Percentiles rank a stretch among this genome's conserved stretches.
These are phyloP conservation scores for Chaetomium globosum DNA, from an alignment of 2,329 filamentous ascomycete species.

Conservation along the genomic window DNA sequence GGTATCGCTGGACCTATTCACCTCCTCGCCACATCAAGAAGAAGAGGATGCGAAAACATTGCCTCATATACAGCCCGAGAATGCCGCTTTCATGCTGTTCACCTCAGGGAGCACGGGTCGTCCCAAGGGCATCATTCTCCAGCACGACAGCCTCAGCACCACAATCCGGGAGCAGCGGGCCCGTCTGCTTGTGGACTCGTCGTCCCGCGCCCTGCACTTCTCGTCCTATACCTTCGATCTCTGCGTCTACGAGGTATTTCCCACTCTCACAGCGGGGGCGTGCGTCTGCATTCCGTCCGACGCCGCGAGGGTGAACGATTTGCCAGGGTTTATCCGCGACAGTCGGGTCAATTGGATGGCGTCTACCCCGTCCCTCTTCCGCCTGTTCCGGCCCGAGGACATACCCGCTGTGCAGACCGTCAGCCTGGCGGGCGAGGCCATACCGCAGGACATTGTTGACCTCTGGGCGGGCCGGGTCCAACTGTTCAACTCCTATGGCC, in stretches of 20 bases:
- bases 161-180: neutral
- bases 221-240: constrained; percentile 2
- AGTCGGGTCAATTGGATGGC: constrained; percentile 4
- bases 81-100: no score
- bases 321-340: constrained; percentile 3
- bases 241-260: neutral
- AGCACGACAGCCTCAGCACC: no score
- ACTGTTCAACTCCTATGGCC: constrained; percentile 4
- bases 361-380: constrained; percentile 2
- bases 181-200: no score
- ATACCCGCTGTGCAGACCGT: constrained; percentile 1
- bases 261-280: neutral
- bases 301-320: constrained; percentile 4
- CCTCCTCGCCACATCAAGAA: neutral
- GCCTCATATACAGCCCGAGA: neutral
- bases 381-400: constrained; percentile 5
- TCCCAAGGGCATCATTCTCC: no score
- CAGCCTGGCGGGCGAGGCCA: constrained; percentile 8
- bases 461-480: constrained; percentile 6
- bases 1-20: no score
- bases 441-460: constrained; percentile 1
- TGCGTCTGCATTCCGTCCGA: constrained; percentile 6
- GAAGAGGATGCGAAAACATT: constrained; percentile 2
- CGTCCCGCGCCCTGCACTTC: constrained; percentile 2
- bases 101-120: no score